These are phyloP conservation scores for Saccharomycopsis vini DNA, from an alignment of 805 yeast genomes.

Conservation along the genomic window DNA sequence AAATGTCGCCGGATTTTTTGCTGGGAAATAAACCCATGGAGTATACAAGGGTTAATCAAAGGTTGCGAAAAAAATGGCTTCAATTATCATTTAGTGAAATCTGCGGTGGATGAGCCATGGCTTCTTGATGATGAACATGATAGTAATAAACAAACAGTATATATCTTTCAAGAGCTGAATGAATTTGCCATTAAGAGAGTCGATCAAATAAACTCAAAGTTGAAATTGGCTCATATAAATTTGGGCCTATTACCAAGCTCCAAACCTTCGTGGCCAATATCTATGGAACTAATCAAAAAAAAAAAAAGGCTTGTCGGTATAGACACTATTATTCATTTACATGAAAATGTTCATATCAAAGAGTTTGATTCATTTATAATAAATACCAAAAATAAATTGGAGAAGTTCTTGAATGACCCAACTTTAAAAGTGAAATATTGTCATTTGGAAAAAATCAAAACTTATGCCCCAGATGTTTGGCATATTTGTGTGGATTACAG, in stretches of 20 bases:
- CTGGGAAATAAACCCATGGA: slow-evolving; percentile 86
- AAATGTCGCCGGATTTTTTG: slow-evolving; percentile 50
- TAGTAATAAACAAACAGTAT: slow-evolving; percentile 29
- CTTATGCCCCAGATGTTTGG: slow-evolving; percentile 83
- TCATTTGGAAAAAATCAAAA: slow-evolving; percentile 61
- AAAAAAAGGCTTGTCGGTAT: slow-evolving; percentile 2
- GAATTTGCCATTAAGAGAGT: slow-evolving; percentile 39
- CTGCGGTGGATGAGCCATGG: slow-evolving; percentile 25
- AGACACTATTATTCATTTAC: slow-evolving; percentile 47
- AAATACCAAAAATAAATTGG: background rate
- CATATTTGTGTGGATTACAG: slow-evolving; percentile 42
- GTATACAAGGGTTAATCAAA: slow-evolving; percentile 56
- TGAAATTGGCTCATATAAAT: slow-evolving; percentile 49
- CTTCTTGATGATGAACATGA: slow-evolving; percentile 22
- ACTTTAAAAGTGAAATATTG: slow-evolving; percentile 20
- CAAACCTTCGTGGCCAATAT: slow-evolving; percentile 47
- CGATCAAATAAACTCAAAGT: slow-evolving; percentile 18
- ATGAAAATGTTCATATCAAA: slow-evolving; percentile 48
- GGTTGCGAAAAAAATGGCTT: slow-evolving; percentile 44
- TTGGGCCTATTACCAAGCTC: slow-evolving; percentile 75
- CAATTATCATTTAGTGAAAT: slow-evolving; percentile 29
- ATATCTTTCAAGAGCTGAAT: slow-evolving; percentile 60
- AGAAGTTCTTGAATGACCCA: background rate
- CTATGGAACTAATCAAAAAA: slow-evolving; percentile 25
- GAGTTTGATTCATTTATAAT: slow-evolving; percentile 2